Conservation (phyloP, 2,329 filamentous ascomycete genomes). For the Fusarium odoratissimum region DNA sequence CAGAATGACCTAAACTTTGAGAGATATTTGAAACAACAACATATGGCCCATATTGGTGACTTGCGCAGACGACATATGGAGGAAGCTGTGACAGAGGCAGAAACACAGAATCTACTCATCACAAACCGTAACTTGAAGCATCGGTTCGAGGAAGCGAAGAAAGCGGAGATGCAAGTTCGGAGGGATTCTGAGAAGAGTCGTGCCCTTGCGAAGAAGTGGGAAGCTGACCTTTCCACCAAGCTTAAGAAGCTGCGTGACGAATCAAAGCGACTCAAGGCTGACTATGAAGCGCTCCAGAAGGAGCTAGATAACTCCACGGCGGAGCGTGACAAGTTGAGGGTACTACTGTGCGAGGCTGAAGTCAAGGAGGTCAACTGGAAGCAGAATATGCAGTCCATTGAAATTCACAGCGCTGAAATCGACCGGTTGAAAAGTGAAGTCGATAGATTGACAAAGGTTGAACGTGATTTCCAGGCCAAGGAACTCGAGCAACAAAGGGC, state of each 20-base stretch:
- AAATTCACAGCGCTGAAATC: slow-evolving; percentile 70
- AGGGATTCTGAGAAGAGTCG: slow-evolving; percentile 79
- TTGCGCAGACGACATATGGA: slow-evolving; percentile 79
- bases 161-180: slow-evolving; percentile 74
- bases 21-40: slow-evolving; percentile 84
- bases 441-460: slow-evolving; percentile 67
- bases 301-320: slow-evolving; percentile 68
- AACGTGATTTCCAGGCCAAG: slow-evolving; percentile 72
- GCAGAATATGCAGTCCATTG: slow-evolving; percentile 72
- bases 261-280: slow-evolving; percentile 71
- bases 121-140: slow-evolving; percentile 79
- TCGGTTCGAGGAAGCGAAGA: slow-evolving; percentile 78
- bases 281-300: slow-evolving; percentile 66
- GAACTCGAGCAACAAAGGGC: slow-evolving; percentile 70
- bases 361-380: slow-evolving; percentile 72
- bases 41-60: slow-evolving; percentile 83
- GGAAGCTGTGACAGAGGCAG: slow-evolving; percentile 82
- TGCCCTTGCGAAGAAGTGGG: slow-evolving; percentile 81
- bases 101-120: slow-evolving; percentile 84
- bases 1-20: slow-evolving; percentile 87
- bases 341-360: slow-evolving; percentile 75
- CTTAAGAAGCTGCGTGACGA: slow-evolving; percentile 75
- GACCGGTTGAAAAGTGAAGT: slow-evolving; percentile 70
- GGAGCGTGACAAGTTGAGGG: slow-evolving; percentile 73
- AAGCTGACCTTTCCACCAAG: slow-evolving; percentile 75